Evolutionary conservation across 805 yeast genomes (phyloP), one percentile per base, ranked within the genome.

Genomic region (Myxozyma udenii): DNA sequence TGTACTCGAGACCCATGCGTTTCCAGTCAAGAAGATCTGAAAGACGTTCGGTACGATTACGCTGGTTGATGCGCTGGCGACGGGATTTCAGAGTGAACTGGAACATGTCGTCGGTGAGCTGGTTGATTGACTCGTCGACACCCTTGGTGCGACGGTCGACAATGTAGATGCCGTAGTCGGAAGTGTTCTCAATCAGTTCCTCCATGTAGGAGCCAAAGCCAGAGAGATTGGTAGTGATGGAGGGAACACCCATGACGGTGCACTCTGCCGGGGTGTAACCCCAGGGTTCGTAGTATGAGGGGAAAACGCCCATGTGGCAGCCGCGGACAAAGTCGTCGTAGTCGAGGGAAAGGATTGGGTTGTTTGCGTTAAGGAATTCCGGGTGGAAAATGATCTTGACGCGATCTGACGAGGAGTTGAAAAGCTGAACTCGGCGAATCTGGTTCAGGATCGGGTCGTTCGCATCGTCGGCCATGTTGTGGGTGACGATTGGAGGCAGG

Each of bases 201-300:
- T 91, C 98, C 98, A 91, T 91, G 73, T 91, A 91, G 61, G 98
- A 95, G 44, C 98, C 98, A 67, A 91, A 91, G 1, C 98, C 98
- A 1, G 96, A 87, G 54, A 91, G 73, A 68, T 91, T 91, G 38
- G 98, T 91, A 9, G 98, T 91, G 64, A 91, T 87, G 4, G 96
- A 87, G 16, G 98, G 98, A 53, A 93, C 95, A 50, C 98, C 98
- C 98, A 91, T 91, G 22, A 93, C 98, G 0, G 98, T 91, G 74
- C 98, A 93, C 69, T 91, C 98, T 6, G 98, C 98, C 2, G 98
- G 98, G 1, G 98, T 91, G 70, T 91, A 91, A 36, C 98, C 98
- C 98, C 98, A 91, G 3, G 98, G 98, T 72, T 91, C 98, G 67
- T 91, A 91, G 72, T 91, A 91, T 0, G 96, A 88, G 44, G 98